These are phyloP conservation scores for Trichoderma arundinaceum DNA, from an alignment of 2,329 filamentous ascomycete species.

Conservation along the genomic window DNA sequence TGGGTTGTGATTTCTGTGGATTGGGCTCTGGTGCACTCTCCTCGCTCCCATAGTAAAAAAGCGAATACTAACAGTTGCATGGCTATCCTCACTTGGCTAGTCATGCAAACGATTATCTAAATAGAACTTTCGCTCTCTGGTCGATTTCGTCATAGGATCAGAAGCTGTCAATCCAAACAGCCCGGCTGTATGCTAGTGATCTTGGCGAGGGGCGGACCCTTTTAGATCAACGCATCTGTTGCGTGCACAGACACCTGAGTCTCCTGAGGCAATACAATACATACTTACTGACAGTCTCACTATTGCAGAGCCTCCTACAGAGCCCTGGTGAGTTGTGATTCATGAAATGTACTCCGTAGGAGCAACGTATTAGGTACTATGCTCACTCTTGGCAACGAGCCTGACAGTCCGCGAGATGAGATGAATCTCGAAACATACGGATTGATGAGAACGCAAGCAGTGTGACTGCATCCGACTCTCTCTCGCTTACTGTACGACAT, in stretches of 20 bases:
- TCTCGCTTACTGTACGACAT: background rate
- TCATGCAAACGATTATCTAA: no score
- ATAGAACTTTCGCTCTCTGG: background rate
- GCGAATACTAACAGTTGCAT: no score
- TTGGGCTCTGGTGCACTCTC: no score
- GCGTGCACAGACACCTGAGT: no score
- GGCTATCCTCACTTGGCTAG: no score
- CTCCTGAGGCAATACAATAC: background rate
- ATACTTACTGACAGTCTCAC: background rate
- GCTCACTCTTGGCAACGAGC: background rate
- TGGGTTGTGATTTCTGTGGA: no score
- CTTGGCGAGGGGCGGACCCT: background rate
- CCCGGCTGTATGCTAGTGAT: background rate
- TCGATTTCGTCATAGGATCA: conserved; percentile 11
- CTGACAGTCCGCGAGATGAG: conserved; percentile 10
- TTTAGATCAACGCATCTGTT: background rate
- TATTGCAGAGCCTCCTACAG: background rate
- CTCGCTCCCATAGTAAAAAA: no score
- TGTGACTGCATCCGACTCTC: background rate
- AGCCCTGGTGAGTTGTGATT: background rate
- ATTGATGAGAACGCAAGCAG: background rate
- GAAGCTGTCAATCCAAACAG: background rate
- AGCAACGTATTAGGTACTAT: background rate
- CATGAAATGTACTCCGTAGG: background rate
- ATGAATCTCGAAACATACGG: background rate